Conservation (phyloP, 1,284 basidiomycete genomes). For the Irpex sp. region DNA sequence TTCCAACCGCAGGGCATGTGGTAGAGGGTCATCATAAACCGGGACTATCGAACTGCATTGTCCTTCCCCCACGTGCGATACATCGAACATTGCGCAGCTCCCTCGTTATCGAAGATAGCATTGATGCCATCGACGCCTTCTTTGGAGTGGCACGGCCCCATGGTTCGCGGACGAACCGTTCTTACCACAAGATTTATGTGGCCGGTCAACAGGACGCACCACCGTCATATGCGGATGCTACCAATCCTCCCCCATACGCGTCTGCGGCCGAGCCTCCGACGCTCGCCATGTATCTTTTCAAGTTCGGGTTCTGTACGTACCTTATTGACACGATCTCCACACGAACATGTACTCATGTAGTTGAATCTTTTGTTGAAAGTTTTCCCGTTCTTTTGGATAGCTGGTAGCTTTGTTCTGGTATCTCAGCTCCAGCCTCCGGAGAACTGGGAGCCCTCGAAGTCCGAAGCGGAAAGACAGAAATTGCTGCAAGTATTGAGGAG, state of each 20-base stretch:
- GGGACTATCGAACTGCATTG: neutral
- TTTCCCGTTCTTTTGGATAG: conserved; percentile 40
- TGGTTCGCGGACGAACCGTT: conserved; percentile 27
- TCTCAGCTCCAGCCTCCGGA: conserved; percentile 33
- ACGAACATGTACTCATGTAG: neutral
- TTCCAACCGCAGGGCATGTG: conserved; percentile 17
- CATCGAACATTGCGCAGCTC: conserved; percentile 13
- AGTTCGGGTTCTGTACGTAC: conserved; percentile 29
- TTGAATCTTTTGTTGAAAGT: conserved; percentile 23
- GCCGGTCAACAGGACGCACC: conserved; percentile 8
- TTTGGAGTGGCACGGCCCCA: conserved; percentile 23
- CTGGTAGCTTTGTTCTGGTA: conserved; percentile 36
- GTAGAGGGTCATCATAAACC: conserved; percentile 35
- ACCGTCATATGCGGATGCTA: conserved; percentile 22
- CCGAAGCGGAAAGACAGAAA: conserved; percentile 31
- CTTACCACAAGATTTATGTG: conserved; percentile 15
- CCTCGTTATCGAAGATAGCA: conserved; percentile 13
- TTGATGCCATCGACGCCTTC: conserved; percentile 27
- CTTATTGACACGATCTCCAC: neutral
- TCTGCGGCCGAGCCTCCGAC: conserved; percentile 25
- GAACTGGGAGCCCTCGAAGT: conserved; percentile 37
- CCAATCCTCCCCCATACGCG: conserved; percentile 23
- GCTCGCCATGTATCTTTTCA: conserved; percentile 31
- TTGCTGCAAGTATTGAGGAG: conserved; percentile 33
- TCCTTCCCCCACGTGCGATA: conserved; percentile 1